Conservation (phyloP, 2,329 filamentous ascomycete species). For the Fusarium nanum region DNA sequence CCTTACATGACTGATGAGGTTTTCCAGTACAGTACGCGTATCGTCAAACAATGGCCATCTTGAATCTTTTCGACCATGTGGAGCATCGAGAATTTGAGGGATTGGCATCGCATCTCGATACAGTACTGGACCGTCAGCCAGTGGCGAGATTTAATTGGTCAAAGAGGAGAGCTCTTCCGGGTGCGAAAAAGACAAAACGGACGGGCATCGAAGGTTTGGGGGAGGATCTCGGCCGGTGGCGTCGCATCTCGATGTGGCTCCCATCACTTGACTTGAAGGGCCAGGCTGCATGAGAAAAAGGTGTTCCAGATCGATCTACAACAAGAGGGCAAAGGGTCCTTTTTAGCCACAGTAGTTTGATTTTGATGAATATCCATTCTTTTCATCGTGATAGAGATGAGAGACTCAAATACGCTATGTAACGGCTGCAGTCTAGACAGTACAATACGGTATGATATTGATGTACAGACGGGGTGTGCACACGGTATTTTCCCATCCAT, state of each 20-base stretch:
- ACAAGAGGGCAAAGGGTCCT: background rate
- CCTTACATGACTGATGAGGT: constrained; percentile 22
- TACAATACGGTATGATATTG: background rate
- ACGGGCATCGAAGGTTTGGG: constrained; percentile 38
- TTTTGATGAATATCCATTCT: background rate
- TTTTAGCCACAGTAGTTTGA: constrained; percentile 6
- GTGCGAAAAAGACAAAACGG: constrained; percentile 10
- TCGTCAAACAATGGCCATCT: background rate
- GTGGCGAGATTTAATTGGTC: constrained; percentile 17
- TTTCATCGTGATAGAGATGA: background rate
- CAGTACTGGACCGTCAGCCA: background rate
- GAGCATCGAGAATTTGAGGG: background rate
- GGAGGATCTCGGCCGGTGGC: constrained; percentile 40
- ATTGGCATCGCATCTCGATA: constrained; percentile 22
- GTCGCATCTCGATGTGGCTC: constrained; percentile 40
- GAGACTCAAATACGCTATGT: background rate
- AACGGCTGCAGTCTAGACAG: no score
- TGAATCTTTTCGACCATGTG: background rate
- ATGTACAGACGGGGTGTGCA: background rate
- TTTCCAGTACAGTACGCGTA: background rate
- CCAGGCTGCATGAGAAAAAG: background rate
- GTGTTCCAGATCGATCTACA: constrained; percentile 36
- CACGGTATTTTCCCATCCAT: background rate
- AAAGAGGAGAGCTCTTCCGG: background rate
- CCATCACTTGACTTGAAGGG: constrained; percentile 28